Base-by-base conservation (phyloP, 805 yeast genomes). In the Priceomyces haplophilus region DNA sequence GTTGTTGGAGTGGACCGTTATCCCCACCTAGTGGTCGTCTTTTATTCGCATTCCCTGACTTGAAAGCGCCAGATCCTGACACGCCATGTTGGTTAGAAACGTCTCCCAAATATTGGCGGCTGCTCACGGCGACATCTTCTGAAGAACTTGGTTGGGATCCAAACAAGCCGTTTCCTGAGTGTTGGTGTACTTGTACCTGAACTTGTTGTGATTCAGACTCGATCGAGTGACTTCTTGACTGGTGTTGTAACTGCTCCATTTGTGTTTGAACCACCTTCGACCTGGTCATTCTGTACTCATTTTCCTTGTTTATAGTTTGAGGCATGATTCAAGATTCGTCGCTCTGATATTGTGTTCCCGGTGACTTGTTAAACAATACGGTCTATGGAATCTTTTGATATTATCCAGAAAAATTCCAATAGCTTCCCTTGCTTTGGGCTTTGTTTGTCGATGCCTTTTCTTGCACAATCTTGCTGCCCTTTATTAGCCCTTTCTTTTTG, bases 11-110 rank as follows among this genome's bases (percentile, higher is more conserved):
- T 5, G 71, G 68, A 7, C 58, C 63, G 16, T 46, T 45, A 41
- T 62, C 69, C 7, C 67, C 69, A 7, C 62, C 69, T 41, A 68
- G 52, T 1, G 73, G 67, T 29, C 63, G 57, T 45, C 68, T 61
- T 24, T 48, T 51, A 21, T 46, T 43, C 2, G 37, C 21, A 24
- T 25, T 34, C 8, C 30, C 29, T 8, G 29, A 12, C 24, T 30
- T 39, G 8, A 35, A 34, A 16, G 34, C 20, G 25, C 34, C 25
- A 6, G 32, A 19, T 6, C 37, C 32, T 11, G 30, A 4, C 13
- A 15, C 30, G 16, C 64, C 69, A 40, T 58, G 62, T 36, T 66
- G 71, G 43, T 62, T 61, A 37, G 73, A 65, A 4, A 69, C 65
- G 46, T 69, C 74, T 19, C 65, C 69, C 41, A 69, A 51, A 48